Evolutionary conservation across 2,329 filamentous ascomycete species (phyloP).

Genomic region (Clarireedia paspali): DNA sequence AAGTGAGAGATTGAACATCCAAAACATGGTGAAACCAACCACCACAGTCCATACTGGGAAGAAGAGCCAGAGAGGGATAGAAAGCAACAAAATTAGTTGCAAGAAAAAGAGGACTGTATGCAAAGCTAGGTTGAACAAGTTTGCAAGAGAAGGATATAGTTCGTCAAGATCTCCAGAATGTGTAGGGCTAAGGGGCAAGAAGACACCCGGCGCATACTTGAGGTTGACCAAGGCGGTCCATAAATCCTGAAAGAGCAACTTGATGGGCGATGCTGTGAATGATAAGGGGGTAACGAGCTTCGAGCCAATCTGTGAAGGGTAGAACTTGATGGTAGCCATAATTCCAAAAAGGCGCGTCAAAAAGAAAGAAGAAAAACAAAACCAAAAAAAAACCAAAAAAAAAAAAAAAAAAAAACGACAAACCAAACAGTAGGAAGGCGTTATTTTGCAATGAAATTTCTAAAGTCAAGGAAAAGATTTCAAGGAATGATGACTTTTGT

Average conservation of each 20-base stretch:
- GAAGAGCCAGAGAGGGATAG: slow-evolving; percentile 43
- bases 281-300: slow-evolving; percentile 25
- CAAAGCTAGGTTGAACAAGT: slow-evolving; percentile 47
- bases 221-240: neutral
- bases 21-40: slow-evolving; percentile 35
- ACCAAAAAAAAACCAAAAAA: too few species aligned
- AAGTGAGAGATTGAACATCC: slow-evolving; percentile 42
- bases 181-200: neutral
- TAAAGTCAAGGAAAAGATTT: neutral
- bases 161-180: slow-evolving; percentile 41
- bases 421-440: too few species aligned
- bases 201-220: slow-evolving; percentile 32
- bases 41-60: slow-evolving; percentile 42
- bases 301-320: slow-evolving; percentile 47
- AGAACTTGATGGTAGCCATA: slow-evolving; percentile 40
- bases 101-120: slow-evolving; percentile 51
- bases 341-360: neutral
- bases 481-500: neutral
- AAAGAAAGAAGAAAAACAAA: too few species aligned
- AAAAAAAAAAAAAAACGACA: too few species aligned
- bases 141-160: slow-evolving; percentile 49
- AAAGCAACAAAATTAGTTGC: slow-evolving; percentile 54
- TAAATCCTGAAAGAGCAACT: slow-evolving; percentile 7
- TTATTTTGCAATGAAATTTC: too few species aligned
- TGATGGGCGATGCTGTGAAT: slow-evolving; percentile 13